Evolutionary conservation across 169 alveolate species (phyloP).

Genomic region (Plasmodium gonderi): DNA sequence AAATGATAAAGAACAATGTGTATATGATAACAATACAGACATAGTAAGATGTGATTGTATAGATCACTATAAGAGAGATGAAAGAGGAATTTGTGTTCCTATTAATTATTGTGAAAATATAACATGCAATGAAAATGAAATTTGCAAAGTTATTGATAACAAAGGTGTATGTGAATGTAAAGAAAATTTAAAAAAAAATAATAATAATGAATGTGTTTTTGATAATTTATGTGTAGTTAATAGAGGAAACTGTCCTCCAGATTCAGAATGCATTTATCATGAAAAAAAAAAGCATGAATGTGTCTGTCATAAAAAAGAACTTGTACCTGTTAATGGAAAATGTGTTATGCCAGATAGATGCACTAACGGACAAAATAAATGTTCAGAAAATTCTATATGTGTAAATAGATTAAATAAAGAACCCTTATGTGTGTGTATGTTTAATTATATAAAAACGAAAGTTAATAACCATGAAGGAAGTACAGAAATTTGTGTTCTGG

Average conservation of each 20-base stretch:
- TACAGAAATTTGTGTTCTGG: background rate
- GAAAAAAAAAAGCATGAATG: conserved; percentile 45
- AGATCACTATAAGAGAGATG: background rate
- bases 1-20: conserved; percentile 20
- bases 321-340: conserved; percentile 1
- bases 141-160: background rate
- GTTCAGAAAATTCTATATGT: conserved; percentile 66
- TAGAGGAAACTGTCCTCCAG: conserved; percentile 36
- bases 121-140: conserved; percentile 22
- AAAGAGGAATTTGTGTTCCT: conserved; percentile 17
- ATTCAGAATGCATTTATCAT: conserved; percentile 36
- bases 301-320: conserved; percentile 36
- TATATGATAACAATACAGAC: conserved; percentile 23
- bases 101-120: conserved; percentile 5
- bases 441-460: conserved; percentile 27
- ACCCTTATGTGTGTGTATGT: conserved; percentile 61
- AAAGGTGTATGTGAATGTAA: conserved; percentile 35
- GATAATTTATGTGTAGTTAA: conserved; percentile 25
- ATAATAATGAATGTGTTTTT: conserved; percentile 10
- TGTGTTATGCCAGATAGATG: conserved; percentile 54
- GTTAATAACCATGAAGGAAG: background rate
- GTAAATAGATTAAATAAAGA: conserved; percentile 37
- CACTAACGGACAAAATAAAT: background rate
- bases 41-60: conserved; percentile 16
- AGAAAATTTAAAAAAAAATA: conserved; percentile 24